Conservation (phyloP, 352 stramenopile genomes). For the Globisporangium iwayamae region DNA sequence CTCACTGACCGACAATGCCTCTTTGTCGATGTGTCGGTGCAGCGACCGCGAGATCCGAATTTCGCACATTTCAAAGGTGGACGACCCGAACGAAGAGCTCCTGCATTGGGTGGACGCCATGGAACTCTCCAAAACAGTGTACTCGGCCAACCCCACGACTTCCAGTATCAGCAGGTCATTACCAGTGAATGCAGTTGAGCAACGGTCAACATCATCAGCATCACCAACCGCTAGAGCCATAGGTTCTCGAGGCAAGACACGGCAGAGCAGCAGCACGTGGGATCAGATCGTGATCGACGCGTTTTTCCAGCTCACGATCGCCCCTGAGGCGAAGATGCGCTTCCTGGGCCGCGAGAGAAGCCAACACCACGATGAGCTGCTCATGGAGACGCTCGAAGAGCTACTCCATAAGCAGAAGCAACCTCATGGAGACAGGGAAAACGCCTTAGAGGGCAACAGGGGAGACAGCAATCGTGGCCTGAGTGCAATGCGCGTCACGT, state of each 20-base stretch:
- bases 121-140: constrained; percentile 41
- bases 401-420: constrained; percentile 29
- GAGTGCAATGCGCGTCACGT: constrained; percentile 12
- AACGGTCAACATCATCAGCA: not conserved
- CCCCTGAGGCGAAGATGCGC: constrained; percentile 18
- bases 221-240: not conserved
- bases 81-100: constrained; percentile 73
- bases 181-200: too few species aligned
- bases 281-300: constrained; percentile 31
- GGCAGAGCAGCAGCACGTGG: constrained; percentile 21
- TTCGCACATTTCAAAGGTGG: constrained; percentile 37
- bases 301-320: constrained; percentile 45
- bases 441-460: not conserved
- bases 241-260: not conserved
- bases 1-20: not conserved
- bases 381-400: constrained; percentile 35
- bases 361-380: constrained; percentile 23
- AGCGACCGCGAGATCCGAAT: constrained; percentile 59
- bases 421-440: not conserved
- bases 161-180: not conserved
- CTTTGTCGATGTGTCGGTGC: not conserved
- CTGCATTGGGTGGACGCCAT: constrained; percentile 62
- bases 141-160: constrained; percentile 17
- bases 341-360: constrained; percentile 23
- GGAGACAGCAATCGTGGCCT: not conserved